Percentiles rank a stretch among this genome's conserved stretches.
Evolutionary conservation across 2,329 filamentous ascomycete species (phyloP).

Genomic region (Cercospora sesami): DNA sequence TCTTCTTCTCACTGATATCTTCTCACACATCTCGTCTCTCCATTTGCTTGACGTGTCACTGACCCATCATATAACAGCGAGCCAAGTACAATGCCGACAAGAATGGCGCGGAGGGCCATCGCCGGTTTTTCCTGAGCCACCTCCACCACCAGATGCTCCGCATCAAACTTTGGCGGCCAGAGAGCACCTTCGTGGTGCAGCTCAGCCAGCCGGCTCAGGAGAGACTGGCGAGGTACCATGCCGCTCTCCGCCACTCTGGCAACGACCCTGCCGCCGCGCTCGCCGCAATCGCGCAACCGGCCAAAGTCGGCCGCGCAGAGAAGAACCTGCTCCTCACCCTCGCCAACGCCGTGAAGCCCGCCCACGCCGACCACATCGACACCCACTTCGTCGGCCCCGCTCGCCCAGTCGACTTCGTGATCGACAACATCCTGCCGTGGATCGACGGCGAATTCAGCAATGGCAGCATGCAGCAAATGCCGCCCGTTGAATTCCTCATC

Average conservation of each 20-base stretch:
- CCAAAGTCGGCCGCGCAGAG: conserved; percentile 20
- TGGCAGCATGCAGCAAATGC: conserved; percentile 29
- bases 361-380: conserved; percentile 30
- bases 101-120: conserved; percentile 2
- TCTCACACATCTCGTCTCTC: not conserved
- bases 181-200: conserved; percentile 35
- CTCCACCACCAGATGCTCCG: conserved; percentile 32
- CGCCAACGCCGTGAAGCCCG: conserved; percentile 25
- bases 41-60: not conserved
- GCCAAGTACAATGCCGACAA: conserved; percentile 30
- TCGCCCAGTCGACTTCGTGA: conserved; percentile 28
- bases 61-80: conserved; percentile 49
- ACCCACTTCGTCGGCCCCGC: conserved; percentile 22
- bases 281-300: conserved; percentile 15
- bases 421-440: conserved; percentile 29
- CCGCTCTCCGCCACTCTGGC: conserved; percentile 25
- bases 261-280: conserved; percentile 23
- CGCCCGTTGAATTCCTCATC: conserved; percentile 39
- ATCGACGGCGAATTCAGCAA: conserved; percentile 25
- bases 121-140: conserved; percentile 24
- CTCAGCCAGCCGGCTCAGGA: conserved; percentile 30
- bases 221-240: conserved; percentile 30
- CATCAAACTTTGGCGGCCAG: conserved; percentile 36
- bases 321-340: conserved; percentile 14
- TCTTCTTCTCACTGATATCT: not conserved